phyloP scores from a whole-genome alignment of 805 yeast species.

The Starmerella gropengiesseri region DNA sequence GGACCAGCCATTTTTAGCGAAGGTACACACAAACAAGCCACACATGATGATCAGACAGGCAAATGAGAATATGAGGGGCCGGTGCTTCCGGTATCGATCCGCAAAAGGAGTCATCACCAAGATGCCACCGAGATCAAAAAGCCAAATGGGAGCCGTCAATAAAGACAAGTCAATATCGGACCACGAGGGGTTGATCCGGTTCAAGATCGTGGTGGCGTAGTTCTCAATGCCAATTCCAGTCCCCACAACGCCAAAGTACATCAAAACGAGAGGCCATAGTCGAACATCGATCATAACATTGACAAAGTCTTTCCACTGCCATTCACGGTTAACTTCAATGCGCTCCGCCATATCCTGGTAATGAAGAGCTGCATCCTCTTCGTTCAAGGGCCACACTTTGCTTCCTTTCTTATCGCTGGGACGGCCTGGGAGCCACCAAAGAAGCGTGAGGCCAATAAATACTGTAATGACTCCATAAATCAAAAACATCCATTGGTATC shows the following conservation, averaged over 20 bases:
- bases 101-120: conserved; percentile 68
- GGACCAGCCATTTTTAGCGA: conserved; percentile 62
- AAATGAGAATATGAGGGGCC: conserved; percentile 52
- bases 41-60: conserved; percentile 58
- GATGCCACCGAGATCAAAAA: conserved; percentile 70
- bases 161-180: conserved; percentile 60
- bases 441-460: conserved; percentile 47
- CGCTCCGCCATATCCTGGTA: conserved; percentile 47
- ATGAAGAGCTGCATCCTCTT: conserved; percentile 46
- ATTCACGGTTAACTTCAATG: conserved; percentile 35
- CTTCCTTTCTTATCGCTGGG: conserved; percentile 33
- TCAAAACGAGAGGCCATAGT: conserved; percentile 69
- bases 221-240: conserved; percentile 81
- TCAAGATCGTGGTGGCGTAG: conserved; percentile 67
- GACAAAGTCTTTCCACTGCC: conserved; percentile 52
- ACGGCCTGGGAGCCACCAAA: conserved; percentile 83
- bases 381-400: conserved; percentile 32
- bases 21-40: conserved; percentile 69
- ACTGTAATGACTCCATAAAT: conserved; percentile 65
- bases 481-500: conserved; percentile 81
- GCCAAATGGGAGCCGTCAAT: conserved; percentile 82
- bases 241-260: conserved; percentile 91
- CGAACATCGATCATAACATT: conserved; percentile 50
- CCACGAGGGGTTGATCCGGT: conserved; percentile 49
- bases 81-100: conserved; percentile 48